These are phyloP conservation scores for Metarhizium brunneum DNA, from an alignment of 2,329 filamentous ascomycete genomes.

Conservation along the genomic window DNA sequence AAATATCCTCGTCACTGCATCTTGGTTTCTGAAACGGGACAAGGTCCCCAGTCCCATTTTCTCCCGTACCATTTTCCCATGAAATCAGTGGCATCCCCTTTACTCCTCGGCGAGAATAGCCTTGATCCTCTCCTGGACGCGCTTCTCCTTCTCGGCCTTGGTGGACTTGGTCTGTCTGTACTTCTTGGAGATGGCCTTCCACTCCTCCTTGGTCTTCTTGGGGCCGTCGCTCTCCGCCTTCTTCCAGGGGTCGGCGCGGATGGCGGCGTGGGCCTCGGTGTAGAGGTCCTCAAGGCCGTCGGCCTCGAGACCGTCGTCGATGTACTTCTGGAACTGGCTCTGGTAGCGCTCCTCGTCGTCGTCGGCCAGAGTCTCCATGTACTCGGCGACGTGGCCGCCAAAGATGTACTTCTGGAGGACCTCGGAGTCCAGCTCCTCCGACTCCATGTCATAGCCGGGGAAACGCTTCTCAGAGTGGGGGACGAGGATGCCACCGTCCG, in stretches of 20 bases:
- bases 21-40: not conserved
- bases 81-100: constrained; percentile 10
- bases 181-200: constrained; percentile 93
- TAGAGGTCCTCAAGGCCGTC: constrained; percentile 97
- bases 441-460: constrained; percentile 95
- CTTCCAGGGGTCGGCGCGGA: constrained; percentile 97
- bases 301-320: constrained; percentile 92
- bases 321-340: constrained; percentile 95
- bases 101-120: constrained; percentile 53
- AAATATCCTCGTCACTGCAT: not conserved
- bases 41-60: not conserved
- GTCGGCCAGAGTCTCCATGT: constrained; percentile 99
- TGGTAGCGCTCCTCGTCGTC: constrained; percentile 99
- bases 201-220: constrained; percentile 97
- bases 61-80: not conserved
- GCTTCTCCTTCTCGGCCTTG: constrained; percentile 73
- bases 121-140: constrained; percentile 86
- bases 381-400: constrained; percentile 96
- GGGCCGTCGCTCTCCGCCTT: constrained; percentile 64
- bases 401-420: constrained; percentile 99
- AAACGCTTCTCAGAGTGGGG: constrained; percentile 99
- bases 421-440: constrained; percentile 96
- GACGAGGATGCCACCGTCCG: constrained; percentile 91
- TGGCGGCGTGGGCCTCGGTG: constrained; percentile 86
- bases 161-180: constrained; percentile 68